phyloP scores from a whole-genome alignment of 139 green algal genomes.

The Coelastrella sp. region DNA sequence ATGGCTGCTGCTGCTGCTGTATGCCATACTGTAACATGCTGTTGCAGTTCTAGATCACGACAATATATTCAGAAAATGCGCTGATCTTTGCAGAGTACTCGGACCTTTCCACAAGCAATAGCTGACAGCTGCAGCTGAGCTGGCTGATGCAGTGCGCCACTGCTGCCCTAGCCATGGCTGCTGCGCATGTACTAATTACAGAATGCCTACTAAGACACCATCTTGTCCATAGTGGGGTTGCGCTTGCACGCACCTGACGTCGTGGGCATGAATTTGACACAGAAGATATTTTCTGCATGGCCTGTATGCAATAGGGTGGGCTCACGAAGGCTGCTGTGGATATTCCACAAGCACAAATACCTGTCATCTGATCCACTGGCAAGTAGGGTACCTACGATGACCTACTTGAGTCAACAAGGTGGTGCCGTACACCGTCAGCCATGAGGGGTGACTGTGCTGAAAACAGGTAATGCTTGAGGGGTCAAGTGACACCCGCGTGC shows the following conservation, averaged over 20 bases:
- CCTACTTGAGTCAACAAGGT: neutral
- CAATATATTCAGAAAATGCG: neutral
- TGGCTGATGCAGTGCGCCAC: no score
- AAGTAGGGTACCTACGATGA: conserved; percentile 28
- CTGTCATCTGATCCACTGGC: conserved; percentile 48
- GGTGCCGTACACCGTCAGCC: no score
- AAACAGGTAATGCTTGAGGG: no score
- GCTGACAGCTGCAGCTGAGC: no score
- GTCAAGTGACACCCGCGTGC: neutral
- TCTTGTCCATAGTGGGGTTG: no score
- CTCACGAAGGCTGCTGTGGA: neutral
- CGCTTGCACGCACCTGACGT: neutral
- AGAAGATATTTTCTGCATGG: conserved; percentile 52
- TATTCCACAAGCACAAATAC: conserved; percentile 41
- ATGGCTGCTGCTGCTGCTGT: neutral
- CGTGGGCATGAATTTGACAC: conserved; percentile 45
- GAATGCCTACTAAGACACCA: no score
- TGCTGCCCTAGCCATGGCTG: no score
- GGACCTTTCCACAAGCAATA: no score
- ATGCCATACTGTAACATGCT: no score
- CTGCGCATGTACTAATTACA: no score
- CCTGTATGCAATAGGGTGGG: neutral
- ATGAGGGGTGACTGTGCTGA: no score
- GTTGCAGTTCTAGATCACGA: neutral
- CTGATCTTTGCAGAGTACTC: no score